Evolutionary conservation across 2,329 filamentous ascomycete species (phyloP).

Genomic region (Fusarium ramigenum): DNA sequence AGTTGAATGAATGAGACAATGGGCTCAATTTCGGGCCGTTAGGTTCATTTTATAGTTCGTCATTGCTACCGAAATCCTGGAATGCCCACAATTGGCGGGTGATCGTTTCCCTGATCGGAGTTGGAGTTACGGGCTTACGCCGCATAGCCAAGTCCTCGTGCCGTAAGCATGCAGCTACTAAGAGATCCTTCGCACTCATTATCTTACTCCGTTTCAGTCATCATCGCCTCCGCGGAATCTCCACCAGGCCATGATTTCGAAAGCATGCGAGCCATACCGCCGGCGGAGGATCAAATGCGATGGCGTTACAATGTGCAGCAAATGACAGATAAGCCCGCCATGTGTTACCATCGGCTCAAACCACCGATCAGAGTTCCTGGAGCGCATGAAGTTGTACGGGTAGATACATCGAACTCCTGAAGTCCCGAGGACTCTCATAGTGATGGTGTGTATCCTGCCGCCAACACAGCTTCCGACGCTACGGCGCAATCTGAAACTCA

Average conservation of each 20-base stretch:
- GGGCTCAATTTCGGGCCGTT: fast-evolving
- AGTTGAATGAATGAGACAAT: fast-evolving
- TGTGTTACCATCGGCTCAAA: background rate
- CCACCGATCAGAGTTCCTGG: fast-evolving
- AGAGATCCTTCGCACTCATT: background rate
- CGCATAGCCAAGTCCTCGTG: background rate
- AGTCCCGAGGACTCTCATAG: background rate
- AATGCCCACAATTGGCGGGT: background rate
- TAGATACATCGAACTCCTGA: fast-evolving
- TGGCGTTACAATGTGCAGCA: background rate
- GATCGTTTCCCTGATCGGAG: background rate
- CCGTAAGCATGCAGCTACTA: background rate
- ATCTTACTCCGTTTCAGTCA: fast-evolving
- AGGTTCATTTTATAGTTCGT: background rate
- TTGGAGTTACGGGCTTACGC: background rate
- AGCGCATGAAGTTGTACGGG: fast-evolving
- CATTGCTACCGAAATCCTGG: background rate
- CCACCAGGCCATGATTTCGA: background rate
- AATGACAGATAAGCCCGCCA: background rate
- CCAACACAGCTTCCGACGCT: background rate
- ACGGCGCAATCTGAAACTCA: fast-evolving
- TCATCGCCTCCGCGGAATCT: background rate
- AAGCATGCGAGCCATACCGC: background rate
- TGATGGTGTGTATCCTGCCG: too few relatives aligned
- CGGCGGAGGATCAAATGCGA: background rate